Percentiles rank a stretch among this genome's conserved stretches.
Evolutionary conservation across 257 asterid species (phyloP).

Genomic region (Agastache rugosa): DNA sequence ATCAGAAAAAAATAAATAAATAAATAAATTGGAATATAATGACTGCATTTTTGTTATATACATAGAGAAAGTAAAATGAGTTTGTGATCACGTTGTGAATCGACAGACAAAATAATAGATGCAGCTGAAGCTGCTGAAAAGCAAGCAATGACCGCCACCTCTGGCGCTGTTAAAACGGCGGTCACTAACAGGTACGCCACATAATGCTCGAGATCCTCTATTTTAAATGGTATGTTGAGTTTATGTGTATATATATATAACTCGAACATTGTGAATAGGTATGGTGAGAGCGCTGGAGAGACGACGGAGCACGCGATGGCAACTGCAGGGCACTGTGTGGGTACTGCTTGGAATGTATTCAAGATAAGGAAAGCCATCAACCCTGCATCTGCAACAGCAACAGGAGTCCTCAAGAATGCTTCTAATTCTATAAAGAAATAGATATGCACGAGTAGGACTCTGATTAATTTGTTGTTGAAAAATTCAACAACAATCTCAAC

Average conservation of each 20-base stretch:
- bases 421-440: slow-evolving; percentile 30
- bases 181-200: slow-evolving; percentile 50
- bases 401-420: slow-evolving; percentile 51
- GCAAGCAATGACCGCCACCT: slow-evolving; percentile 70
- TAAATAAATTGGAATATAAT: too few relatives aligned
- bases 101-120: slow-evolving; percentile 71
- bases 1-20: too few relatives aligned
- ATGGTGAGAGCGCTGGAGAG: slow-evolving; percentile 85
- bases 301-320: slow-evolving; percentile 77
- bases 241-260: too few relatives aligned
- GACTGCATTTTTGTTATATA: neutral
- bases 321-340: slow-evolving; percentile 70
- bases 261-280: slow-evolving; percentile 43
- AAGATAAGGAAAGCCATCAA: slow-evolving; percentile 77
- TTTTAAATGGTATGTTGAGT: neutral
- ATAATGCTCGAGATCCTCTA: too few relatives aligned
- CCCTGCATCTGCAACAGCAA: slow-evolving; percentile 62
- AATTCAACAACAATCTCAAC: neutral
- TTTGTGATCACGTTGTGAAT: neutral
- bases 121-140: slow-evolving; percentile 94
- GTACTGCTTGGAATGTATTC: slow-evolving; percentile 83
- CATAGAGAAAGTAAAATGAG: neutral
- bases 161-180: slow-evolving; percentile 72
- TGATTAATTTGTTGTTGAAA: neutral
- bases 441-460: neutral